A percentile compares a stretch with the other conserved stretches of the same genome.
Evolutionary conservation across 345 rosid genomes (phyloP).

Genomic region (Luvunga scandens): DNA sequence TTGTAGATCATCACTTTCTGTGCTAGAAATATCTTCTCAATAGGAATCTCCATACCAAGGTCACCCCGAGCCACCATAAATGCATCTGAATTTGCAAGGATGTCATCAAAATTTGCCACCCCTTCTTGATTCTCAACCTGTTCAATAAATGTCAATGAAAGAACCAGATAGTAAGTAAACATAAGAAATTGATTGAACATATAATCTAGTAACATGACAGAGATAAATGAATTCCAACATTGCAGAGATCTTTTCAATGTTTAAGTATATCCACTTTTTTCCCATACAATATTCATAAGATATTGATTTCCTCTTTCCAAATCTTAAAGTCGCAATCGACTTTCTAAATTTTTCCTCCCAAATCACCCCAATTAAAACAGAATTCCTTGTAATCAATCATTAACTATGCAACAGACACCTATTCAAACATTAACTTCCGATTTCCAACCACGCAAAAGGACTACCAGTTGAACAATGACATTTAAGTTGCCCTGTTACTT

Average conservation of each 20-base stretch:
- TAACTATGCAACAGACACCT: background rate
- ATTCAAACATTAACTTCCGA: background rate
- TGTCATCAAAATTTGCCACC: conserved; percentile 94
- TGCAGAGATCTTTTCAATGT: background rate
- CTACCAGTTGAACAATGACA: background rate
- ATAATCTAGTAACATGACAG: background rate
- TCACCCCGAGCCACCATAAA: conserved; percentile 99
- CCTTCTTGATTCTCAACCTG: conserved; percentile 99
- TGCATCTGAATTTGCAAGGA: conserved; percentile 82
- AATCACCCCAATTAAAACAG: background rate
- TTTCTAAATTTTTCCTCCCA: background rate
- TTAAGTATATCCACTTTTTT: background rate
- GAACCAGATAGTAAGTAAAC: background rate
- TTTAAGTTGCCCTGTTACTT: background rate
- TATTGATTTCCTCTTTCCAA: background rate
- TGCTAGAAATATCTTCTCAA: conserved; percentile 92
- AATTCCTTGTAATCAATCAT: background rate
- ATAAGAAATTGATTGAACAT: background rate
- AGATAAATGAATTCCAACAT: background rate
- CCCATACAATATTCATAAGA: background rate
- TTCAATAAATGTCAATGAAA: background rate
- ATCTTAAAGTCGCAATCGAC: background rate
- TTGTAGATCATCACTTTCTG: conserved; percentile 99
- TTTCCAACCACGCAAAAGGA: background rate
- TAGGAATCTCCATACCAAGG: conserved; percentile 98